phyloP scores from a whole-genome alignment of 2,329 filamentous ascomycete genomes.

The Scedosporium aurantiacum region DNA sequence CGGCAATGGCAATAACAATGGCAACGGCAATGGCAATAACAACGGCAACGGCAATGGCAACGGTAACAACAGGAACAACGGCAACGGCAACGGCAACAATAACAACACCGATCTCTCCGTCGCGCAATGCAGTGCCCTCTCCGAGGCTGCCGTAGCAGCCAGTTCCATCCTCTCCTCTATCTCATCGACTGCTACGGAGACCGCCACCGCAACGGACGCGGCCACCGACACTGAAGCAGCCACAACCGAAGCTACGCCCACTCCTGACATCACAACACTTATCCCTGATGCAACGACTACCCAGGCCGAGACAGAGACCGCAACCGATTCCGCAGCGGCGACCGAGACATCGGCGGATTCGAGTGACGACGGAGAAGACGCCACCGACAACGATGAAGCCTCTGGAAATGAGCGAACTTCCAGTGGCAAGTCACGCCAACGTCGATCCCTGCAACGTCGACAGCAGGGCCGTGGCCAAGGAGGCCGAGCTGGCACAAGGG shows the following conservation, averaged over 20 bases:
- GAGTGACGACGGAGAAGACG: neutral
- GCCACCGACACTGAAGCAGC: neutral
- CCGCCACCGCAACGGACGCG: neutral
- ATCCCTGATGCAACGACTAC: neutral
- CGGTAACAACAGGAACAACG: neutral
- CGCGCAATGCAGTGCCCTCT: neutral
- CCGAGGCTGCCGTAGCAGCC: neutral
- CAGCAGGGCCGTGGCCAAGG: neutral
- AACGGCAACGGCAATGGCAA: neutral
- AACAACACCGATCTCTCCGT: neutral
- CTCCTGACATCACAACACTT: neutral
- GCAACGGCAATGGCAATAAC: neutral
- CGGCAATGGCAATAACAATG: neutral
- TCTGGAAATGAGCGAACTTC: too few relatives aligned
- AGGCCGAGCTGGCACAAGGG: neutral
- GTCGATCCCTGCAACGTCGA: neutral
- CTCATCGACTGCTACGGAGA: neutral
- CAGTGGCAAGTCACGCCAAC: neutral
- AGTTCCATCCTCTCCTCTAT: slow-evolving; percentile 1
- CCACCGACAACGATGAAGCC: neutral
- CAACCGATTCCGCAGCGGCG: neutral
- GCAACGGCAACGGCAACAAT: neutral
- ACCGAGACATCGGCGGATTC: neutral
- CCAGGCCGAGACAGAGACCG: neutral
- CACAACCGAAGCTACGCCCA: neutral